These are phyloP conservation scores for Aspergillus funiculosus DNA, from an alignment of 495 filamentous ascomycete species.

Conservation along the genomic window DNA sequence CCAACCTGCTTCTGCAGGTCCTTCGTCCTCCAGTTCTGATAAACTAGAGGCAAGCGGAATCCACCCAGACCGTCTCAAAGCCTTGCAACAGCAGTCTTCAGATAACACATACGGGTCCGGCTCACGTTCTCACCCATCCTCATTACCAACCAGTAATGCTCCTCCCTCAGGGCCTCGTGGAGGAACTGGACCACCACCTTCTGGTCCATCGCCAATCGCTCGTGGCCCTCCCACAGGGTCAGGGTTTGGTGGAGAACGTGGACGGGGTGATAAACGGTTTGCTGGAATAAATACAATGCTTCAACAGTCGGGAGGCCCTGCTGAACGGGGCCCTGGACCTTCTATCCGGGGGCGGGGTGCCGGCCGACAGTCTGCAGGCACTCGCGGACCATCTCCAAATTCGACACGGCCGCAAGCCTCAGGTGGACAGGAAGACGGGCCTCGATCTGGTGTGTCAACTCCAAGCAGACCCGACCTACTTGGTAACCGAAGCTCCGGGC, in stretches of 20 bases:
- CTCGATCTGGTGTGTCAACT: slow-evolving; percentile 12
- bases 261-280: slow-evolving; percentile 42
- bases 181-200: slow-evolving; percentile 18
- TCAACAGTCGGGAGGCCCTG: slow-evolving; percentile 34
- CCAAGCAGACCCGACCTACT: slow-evolving; percentile 26
- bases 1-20: slow-evolving; percentile 18
- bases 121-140: slow-evolving; percentile 20
- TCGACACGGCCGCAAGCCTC: slow-evolving; percentile 26
- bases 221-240: slow-evolving; percentile 26
- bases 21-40: slow-evolving; percentile 24
- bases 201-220: slow-evolving; percentile 23
- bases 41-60: slow-evolving; percentile 35
- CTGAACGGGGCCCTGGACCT: slow-evolving; percentile 32
- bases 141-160: slow-evolving; percentile 21
- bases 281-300: slow-evolving; percentile 41
- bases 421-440: slow-evolving; percentile 22
- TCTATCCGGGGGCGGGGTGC: slow-evolving; percentile 37
- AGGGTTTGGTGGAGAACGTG: slow-evolving; percentile 33
- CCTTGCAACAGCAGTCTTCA: slow-evolving; percentile 23
- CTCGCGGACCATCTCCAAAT: slow-evolving; percentile 30
- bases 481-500: slow-evolving; percentile 9
- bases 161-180: slow-evolving; percentile 40
- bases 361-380: slow-evolving; percentile 26
- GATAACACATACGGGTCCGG: slow-evolving; percentile 18
- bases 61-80: slow-evolving; percentile 47